Conservation (phyloP, 495 filamentous ascomycete species). For the Hyaloscypha finlandica region DNA sequence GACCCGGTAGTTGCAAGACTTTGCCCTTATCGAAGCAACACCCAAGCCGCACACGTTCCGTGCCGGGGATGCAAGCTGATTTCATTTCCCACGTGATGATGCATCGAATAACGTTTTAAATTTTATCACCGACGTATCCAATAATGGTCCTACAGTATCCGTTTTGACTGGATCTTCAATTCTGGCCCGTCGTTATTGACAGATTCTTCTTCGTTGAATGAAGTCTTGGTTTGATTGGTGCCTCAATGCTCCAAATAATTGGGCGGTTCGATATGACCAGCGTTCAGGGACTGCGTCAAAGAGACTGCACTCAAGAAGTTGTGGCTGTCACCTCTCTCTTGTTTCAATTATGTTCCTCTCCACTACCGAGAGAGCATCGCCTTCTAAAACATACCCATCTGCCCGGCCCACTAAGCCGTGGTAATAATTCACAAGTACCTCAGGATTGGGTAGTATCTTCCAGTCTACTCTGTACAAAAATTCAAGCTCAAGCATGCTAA, state of each 20-base stretch:
- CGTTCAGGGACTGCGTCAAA: too few species aligned
- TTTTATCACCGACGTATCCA: not conserved
- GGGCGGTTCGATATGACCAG: too few species aligned
- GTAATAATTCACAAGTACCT: constrained; percentile 91
- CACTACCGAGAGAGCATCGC: constrained; percentile 12
- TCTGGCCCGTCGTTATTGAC: too few species aligned
- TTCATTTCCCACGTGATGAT: constrained; percentile 1
- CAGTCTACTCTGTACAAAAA: constrained; percentile 90
- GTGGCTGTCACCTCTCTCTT: too few species aligned
- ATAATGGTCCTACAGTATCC: too few species aligned
- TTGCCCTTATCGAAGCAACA: not conserved
- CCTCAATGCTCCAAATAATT: too few species aligned
- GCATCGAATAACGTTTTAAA: constrained; percentile 1
- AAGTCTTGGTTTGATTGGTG: too few species aligned
- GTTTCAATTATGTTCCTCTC: too few species aligned
- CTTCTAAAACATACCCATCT: constrained; percentile 43
- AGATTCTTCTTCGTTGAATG: too few species aligned
- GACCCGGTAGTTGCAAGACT: too few species aligned
- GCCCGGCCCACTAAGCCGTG: constrained; percentile 71
- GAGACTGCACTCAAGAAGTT: too few species aligned
- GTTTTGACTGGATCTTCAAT: too few species aligned
- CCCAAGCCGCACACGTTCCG: constrained; percentile 3
- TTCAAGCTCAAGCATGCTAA: constrained; percentile 92
- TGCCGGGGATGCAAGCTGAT: not conserved
- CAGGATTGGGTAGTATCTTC: constrained; percentile 96